Evolutionary conservation across 1,284 basidiomycete genomes (phyloP).

Genomic region (Cerioporus squamosus): DNA sequence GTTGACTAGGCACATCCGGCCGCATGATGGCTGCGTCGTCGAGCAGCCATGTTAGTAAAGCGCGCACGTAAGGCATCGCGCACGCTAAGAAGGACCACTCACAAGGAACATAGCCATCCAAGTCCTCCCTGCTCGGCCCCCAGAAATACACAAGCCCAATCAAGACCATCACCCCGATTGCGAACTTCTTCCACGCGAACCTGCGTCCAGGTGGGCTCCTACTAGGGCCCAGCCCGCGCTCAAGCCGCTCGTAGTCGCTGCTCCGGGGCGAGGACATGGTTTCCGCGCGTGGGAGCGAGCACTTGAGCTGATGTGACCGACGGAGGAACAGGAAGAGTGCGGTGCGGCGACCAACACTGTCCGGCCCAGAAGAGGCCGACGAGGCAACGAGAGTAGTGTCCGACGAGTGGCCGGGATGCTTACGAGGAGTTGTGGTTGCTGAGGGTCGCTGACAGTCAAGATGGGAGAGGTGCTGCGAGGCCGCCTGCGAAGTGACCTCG

Average conservation of each 20-base stretch:
- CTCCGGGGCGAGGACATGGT: conserved; percentile 49
- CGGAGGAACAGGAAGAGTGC: conserved; percentile 1
- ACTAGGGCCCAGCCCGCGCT: conserved; percentile 66
- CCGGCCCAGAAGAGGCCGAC: not conserved
- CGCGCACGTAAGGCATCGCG: not conserved
- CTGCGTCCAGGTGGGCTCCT: conserved; percentile 34
- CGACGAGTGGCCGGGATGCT: conserved; percentile 6
- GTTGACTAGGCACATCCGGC: conserved; percentile 15
- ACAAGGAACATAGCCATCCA: conserved; percentile 35
- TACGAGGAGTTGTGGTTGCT: not conserved
- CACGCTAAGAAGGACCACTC: conserved; percentile 14
- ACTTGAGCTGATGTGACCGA: conserved; percentile 2
- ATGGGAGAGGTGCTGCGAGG: conserved; percentile 2
- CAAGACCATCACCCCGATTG: conserved; percentile 55
- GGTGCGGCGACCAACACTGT: conserved; percentile 2
- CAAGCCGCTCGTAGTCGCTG: conserved; percentile 65
- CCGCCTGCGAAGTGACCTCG: not conserved
- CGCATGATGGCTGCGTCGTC: conserved; percentile 24
- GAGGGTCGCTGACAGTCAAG: conserved; percentile 7
- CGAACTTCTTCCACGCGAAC: conserved; percentile 72
- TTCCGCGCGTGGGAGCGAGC: not conserved
- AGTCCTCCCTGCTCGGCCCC: conserved; percentile 52
- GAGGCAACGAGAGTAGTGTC: not conserved
- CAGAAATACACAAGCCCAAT: conserved; percentile 67
- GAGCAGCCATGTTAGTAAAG: conserved; percentile 38